These are phyloP conservation scores for Didymella keratinophila DNA, from an alignment of 2,329 filamentous ascomycete species.

Conservation along the genomic window DNA sequence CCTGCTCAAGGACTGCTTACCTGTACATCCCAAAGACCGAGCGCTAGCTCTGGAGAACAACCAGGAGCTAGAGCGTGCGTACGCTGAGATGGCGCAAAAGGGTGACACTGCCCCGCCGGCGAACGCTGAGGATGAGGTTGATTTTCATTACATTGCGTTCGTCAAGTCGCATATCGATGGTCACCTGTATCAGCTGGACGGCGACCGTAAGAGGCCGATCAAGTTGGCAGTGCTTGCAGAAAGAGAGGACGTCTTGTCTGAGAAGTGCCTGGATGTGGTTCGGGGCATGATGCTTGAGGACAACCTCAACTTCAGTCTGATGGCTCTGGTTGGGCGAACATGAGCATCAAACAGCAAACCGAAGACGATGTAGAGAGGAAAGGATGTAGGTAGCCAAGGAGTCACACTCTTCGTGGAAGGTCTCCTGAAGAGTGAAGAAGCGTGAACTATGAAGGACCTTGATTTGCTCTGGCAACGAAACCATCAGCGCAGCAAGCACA, in stretches of 20 bases:
- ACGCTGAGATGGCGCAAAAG: constrained; percentile 31
- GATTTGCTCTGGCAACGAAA: constrained; percentile 56
- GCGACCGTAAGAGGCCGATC: constrained; percentile 41
- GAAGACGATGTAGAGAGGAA: not conserved
- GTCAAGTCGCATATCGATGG: constrained; percentile 31
- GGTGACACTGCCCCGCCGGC: constrained; percentile 39
- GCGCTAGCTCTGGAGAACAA: constrained; percentile 29
- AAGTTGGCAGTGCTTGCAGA: constrained; percentile 37
- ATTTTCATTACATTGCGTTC: constrained; percentile 47
- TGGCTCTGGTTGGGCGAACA: no score
- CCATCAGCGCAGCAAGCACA: constrained; percentile 20
- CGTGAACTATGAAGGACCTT: constrained; percentile 65
- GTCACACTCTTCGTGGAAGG: constrained; percentile 58
- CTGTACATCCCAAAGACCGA: constrained; percentile 23
- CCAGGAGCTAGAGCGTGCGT: constrained; percentile 37
- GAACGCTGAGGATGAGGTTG: constrained; percentile 44
- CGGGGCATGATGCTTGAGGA: constrained; percentile 29
- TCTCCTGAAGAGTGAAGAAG: constrained; percentile 56
- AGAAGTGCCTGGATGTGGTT: constrained; percentile 32
- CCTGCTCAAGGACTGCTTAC: constrained; percentile 21
- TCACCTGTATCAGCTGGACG: constrained; percentile 43
- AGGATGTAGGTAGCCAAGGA: constrained; percentile 61
- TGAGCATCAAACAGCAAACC: not conserved
- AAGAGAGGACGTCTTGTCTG: constrained; percentile 35
- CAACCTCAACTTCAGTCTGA: constrained; percentile 39